phyloP scores from a whole-genome alignment of 768 basidiomycete genomes.

The Dendrothele bispora region DNA sequence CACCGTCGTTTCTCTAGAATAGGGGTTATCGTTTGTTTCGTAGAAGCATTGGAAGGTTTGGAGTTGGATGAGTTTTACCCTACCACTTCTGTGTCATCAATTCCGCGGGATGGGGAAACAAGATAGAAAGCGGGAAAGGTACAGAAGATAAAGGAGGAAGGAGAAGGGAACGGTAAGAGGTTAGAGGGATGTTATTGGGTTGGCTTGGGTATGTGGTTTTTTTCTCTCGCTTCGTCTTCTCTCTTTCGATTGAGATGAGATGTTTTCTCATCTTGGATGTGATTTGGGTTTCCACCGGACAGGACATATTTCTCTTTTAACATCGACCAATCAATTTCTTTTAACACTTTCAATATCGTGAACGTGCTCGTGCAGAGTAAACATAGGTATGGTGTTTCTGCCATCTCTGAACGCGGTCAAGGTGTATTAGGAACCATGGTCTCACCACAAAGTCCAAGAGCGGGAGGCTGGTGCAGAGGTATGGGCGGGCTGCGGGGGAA shows the following conservation, averaged over 20 bases:
- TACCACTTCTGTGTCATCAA: too few species aligned
- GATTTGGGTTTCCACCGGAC: too few species aligned
- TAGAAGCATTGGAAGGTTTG: slow-evolving; percentile 51
- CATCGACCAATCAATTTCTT: slow-evolving; percentile 35
- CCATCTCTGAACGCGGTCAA: slow-evolving; percentile 17
- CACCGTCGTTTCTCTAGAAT: slow-evolving; percentile 50
- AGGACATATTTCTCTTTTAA: slow-evolving; percentile 67
- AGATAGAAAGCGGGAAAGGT: too few species aligned
- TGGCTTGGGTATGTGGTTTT: slow-evolving; percentile 56
- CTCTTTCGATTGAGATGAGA: too few species aligned
- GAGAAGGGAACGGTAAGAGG: slow-evolving; percentile 18
- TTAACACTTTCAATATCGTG: slow-evolving; percentile 49
- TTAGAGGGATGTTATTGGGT: too few species aligned
- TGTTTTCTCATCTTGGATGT: slow-evolving; percentile 2
- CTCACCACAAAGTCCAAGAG: too few species aligned
- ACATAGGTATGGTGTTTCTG: slow-evolving; percentile 44
- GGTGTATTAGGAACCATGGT: background rate
- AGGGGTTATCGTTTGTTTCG: slow-evolving; percentile 48
- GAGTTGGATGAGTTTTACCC: slow-evolving; percentile 34
- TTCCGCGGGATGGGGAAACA: too few species aligned
- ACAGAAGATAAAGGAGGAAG: too few species aligned
- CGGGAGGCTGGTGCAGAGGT: too few species aligned
- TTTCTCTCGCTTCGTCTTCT: slow-evolving; percentile 2
- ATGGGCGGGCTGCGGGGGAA: too few species aligned
- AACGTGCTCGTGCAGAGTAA: slow-evolving; percentile 48